Percentiles rank a stretch among this genome's conserved stretches.
phyloP scores from a whole-genome alignment of 1,284 basidiomycete species.

The Amylostereum chailletii region DNA sequence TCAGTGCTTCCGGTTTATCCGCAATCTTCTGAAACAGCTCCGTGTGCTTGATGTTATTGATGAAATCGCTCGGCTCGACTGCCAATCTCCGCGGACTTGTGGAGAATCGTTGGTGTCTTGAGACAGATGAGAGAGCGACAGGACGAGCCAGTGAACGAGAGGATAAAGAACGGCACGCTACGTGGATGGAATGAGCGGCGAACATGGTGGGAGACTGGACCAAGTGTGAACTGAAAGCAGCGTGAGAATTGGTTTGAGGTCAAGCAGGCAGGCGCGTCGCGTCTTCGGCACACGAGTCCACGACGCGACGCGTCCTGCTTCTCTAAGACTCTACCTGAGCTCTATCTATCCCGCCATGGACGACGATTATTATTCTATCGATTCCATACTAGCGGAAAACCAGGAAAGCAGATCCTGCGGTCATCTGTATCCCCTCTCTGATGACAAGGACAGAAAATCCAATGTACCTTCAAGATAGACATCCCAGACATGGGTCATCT shows the following conservation, averaged over 20 bases:
- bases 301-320: constrained; percentile 3
- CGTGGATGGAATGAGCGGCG: background rate
- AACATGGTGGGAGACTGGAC: background rate
- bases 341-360: constrained; percentile 44
- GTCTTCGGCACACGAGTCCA: constrained; percentile 1
- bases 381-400: constrained; percentile 83
- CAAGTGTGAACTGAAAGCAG: background rate
- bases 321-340: constrained; percentile 1
- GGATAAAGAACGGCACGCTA: background rate
- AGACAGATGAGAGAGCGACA: too few relatives aligned
- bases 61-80: constrained; percentile 23
- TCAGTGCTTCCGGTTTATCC: constrained; percentile 38
- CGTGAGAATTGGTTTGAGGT: background rate
- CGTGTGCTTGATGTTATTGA: constrained; percentile 33
- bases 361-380: constrained; percentile 81
- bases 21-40: constrained; percentile 39
- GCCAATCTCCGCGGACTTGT: constrained; percentile 24
- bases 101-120: constrained; percentile 21
- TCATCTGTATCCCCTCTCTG: background rate
- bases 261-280: constrained; percentile 4
- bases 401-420: constrained; percentile 41
- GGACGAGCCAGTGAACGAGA: too few relatives aligned
- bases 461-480: constrained; percentile 81
- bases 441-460: constrained; percentile 57
- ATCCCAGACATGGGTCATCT: constrained; percentile 84